Conservation (phyloP, 2,329 filamentous ascomycete genomes). For the Sporothrix sp. region DNA sequence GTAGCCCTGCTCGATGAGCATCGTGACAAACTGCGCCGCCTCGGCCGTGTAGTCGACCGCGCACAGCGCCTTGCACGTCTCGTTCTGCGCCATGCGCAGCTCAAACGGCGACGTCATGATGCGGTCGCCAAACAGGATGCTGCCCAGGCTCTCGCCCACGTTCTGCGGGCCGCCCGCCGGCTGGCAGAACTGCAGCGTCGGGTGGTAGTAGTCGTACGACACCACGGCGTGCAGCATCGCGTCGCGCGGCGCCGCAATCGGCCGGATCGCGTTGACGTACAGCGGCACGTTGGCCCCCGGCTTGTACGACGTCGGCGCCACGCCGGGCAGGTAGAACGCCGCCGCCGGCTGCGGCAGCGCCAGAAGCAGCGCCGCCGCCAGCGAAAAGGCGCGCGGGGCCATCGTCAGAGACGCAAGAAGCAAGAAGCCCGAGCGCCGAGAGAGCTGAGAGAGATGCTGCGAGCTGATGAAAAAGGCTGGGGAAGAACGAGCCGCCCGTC, state of each 20-base stretch:
- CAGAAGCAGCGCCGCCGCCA: slow-evolving; percentile 31
- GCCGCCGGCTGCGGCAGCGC: slow-evolving; percentile 43
- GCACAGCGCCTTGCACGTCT: slow-evolving; percentile 79
- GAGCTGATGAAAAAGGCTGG: too few species aligned
- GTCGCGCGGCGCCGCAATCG: slow-evolving; percentile 67
- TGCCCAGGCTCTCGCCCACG: slow-evolving; percentile 82
- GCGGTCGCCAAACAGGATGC: slow-evolving; percentile 92
- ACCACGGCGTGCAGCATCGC: slow-evolving; percentile 83
- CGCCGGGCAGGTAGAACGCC: slow-evolving; percentile 92
- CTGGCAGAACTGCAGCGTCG: slow-evolving; percentile 76
- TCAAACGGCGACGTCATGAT: slow-evolving; percentile 94
- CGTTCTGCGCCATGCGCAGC: slow-evolving; percentile 75
- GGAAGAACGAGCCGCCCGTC: too few species aligned
- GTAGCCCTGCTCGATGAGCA: slow-evolving; percentile 73
- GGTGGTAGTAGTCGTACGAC: slow-evolving; percentile 92
- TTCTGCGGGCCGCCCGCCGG: slow-evolving; percentile 67
- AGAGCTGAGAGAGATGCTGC: too few species aligned
- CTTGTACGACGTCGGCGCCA: slow-evolving; percentile 88
- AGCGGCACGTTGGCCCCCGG: slow-evolving; percentile 71
- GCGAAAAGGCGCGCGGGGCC: slow-evolving; percentile 26
- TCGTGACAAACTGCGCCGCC: slow-evolving; percentile 70
- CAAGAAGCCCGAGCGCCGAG: too few species aligned
- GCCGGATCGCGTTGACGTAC: slow-evolving; percentile 86
- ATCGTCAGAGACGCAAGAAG: too few species aligned
- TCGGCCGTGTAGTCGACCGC: slow-evolving; percentile 51